Conservation (phyloP, 768 basidiomycete species). For the Pilatotrama ljubarskyi region DNA sequence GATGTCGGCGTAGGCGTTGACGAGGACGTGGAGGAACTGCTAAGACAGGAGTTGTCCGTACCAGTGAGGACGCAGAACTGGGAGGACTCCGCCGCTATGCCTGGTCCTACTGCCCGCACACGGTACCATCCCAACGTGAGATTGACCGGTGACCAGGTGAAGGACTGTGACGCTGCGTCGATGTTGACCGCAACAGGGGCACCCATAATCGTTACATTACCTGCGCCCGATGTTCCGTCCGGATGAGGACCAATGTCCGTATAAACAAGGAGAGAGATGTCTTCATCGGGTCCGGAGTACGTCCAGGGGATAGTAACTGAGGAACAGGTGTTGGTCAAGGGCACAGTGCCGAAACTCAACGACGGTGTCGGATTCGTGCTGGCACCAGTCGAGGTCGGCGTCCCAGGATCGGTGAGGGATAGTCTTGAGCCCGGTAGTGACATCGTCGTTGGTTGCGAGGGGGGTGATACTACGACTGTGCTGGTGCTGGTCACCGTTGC, state of each 20-base stretch:
- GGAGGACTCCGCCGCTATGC: slow-evolving; percentile 25
- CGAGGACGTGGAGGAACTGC: slow-evolving; percentile 15
- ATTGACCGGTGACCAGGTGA: slow-evolving; percentile 48
- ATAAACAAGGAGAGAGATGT: slow-evolving; percentile 20
- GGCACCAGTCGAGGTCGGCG: not conserved
- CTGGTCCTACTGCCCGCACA: slow-evolving; percentile 27
- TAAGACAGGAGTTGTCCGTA: slow-evolving; percentile 37
- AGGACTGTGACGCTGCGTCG: slow-evolving; percentile 31
- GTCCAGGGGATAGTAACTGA: slow-evolving; percentile 32
- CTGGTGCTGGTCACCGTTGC: slow-evolving; percentile 4
- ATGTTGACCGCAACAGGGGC: slow-evolving; percentile 31
- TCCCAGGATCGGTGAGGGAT: not conserved
- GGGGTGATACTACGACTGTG: not conserved
- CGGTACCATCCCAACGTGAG: slow-evolving; percentile 52
- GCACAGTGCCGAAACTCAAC: slow-evolving; percentile 28
- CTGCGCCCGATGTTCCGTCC: not conserved
- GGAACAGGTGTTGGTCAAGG: slow-evolving; percentile 38
- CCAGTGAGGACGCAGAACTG: slow-evolving; percentile 41
- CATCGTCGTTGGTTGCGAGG: slow-evolving; percentile 1
- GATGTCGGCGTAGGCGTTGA: slow-evolving; percentile 13
- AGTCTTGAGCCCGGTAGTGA: not conserved
- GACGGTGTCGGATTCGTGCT: not conserved
- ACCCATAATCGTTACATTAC: slow-evolving; percentile 18
- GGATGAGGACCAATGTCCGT: slow-evolving; percentile 14
- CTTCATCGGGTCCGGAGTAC: slow-evolving; percentile 10